Percentiles rank a stretch among this genome's conserved stretches.
phyloP scores from a whole-genome alignment of 768 basidiomycete genomes.

The Tulasnella calospora region DNA sequence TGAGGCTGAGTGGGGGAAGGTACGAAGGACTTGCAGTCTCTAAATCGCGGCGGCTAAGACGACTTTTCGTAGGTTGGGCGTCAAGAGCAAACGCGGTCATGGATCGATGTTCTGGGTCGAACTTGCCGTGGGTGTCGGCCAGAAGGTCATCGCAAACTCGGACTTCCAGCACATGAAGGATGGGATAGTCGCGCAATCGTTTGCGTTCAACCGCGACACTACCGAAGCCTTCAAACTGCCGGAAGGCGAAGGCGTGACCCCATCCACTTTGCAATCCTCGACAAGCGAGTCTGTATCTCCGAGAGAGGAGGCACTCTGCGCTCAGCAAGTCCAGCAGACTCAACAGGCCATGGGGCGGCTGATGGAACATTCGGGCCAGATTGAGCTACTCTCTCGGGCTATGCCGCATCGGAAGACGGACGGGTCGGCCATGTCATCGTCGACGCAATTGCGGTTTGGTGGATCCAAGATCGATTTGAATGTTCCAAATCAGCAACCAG shows the following conservation, averaged over 20 bases:
- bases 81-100: conserved; percentile 32
- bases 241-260: conserved; percentile 17
- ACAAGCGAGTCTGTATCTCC: conserved; percentile 5
- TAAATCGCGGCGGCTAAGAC: too few relatives aligned
- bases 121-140: conserved; percentile 32
- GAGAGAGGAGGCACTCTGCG: conserved; percentile 56
- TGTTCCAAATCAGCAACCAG: not conserved
- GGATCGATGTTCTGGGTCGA: conserved; percentile 34
- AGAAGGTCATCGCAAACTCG: conserved; percentile 4
- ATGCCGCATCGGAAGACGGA: conserved; percentile 7
- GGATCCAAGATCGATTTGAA: not conserved
- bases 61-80: conserved; percentile 34
- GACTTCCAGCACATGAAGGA: conserved; percentile 8
- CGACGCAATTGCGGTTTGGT: not conserved
- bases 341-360: conserved; percentile 9
- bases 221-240: conserved; percentile 5
- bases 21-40: not conserved
- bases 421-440: not conserved
- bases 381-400: conserved; percentile 6
- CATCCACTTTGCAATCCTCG: conserved; percentile 11
- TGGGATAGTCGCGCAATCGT: conserved; percentile 7
- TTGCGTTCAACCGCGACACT: not conserved
- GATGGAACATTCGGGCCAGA: conserved; percentile 25
- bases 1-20: conserved; percentile 41
- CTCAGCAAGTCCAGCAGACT: conserved; percentile 47